phyloP scores from a whole-genome alignment of 2,329 filamentous ascomycete species.

The Aspergillus candidus region DNA sequence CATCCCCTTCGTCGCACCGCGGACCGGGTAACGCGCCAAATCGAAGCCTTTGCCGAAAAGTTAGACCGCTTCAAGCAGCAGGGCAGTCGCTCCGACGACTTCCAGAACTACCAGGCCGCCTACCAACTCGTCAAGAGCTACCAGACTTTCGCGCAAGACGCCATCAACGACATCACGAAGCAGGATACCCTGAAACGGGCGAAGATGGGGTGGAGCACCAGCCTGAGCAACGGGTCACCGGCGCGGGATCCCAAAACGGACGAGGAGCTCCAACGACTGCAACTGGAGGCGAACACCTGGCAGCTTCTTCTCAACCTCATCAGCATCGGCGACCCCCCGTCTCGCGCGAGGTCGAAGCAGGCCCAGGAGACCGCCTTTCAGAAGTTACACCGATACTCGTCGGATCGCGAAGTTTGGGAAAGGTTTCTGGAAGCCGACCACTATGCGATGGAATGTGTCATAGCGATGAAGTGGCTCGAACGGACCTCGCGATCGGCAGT shows the following conservation, averaged over 20 bases:
- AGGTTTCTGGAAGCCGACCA: constrained; percentile 69
- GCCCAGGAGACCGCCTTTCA: constrained; percentile 37
- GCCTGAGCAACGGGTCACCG: constrained; percentile 13
- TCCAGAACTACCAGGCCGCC: constrained; percentile 57
- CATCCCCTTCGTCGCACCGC: constrained; percentile 59
- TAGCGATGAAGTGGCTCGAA: constrained; percentile 82
- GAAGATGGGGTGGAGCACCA: constrained; percentile 26
- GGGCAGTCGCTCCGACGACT: constrained; percentile 42
- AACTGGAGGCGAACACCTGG: constrained; percentile 87
- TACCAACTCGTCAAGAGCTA: constrained; percentile 63
- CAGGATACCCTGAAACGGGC: constrained; percentile 36
- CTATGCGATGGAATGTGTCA: constrained; percentile 68
- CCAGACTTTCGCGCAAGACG: constrained; percentile 49
- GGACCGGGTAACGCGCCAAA: constrained; percentile 68
- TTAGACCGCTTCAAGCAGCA: constrained; percentile 67
- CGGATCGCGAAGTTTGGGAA: constrained; percentile 60
- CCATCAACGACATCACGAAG: constrained; percentile 40
- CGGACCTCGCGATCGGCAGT: constrained; percentile 62
- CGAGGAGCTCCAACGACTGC: constrained; percentile 53
- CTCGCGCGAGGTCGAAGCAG: constrained; percentile 32
- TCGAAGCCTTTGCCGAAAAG: constrained; percentile 77
- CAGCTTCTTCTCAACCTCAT: constrained; percentile 72
- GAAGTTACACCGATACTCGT: constrained; percentile 50
- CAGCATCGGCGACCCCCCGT: constrained; percentile 58
- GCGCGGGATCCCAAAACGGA: constrained; percentile 21